Percentiles rank a stretch among this genome's conserved stretches.
Evolutionary conservation across 2,329 filamentous ascomycete species (phyloP).

Genomic region (Canariomyces notabilis): DNA sequence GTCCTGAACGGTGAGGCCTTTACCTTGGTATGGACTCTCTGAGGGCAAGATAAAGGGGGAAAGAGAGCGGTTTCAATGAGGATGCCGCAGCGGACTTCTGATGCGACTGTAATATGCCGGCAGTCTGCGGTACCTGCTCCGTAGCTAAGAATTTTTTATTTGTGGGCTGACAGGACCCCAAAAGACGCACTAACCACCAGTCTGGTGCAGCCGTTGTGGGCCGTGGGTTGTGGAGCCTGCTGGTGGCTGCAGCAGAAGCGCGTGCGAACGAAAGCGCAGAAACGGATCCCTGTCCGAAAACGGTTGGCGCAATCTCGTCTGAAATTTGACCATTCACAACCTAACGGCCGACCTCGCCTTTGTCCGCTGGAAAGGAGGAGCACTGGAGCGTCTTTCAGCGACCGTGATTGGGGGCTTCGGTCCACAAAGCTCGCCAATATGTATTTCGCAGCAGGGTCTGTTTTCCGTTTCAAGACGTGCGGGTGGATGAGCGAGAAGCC

Average conservation of each 20-base stretch:
- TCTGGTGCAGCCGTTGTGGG: conserved; percentile 20
- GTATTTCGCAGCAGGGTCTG: too few species aligned
- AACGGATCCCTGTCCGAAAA: conserved; percentile 25
- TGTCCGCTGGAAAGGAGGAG: conserved; percentile 9
- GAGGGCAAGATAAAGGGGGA: too few species aligned
- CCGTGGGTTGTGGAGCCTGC: neutral
- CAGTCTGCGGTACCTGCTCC: too few species aligned
- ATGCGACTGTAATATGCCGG: conserved; percentile 18
- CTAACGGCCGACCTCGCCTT: conserved; percentile 13
- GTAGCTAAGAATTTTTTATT: too few species aligned
- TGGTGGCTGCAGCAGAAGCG: conserved; percentile 22
- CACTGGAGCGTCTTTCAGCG: neutral
- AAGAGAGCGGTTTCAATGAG: neutral
- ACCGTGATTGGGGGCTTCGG: conserved; percentile 9
- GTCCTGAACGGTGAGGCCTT: too few species aligned
- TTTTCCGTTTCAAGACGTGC: conserved; percentile 14
- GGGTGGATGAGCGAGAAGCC: neutral
- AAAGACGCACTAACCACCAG: conserved; percentile 22
- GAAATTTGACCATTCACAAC: conserved; percentile 13
- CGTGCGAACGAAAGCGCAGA: conserved; percentile 20
- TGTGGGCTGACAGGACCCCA: conserved; percentile 15
- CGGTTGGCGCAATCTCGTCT: conserved; percentile 27
- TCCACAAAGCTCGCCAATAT: conserved; percentile 5
- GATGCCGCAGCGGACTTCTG: conserved; percentile 5
- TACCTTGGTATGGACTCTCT: too few species aligned